A percentile compares a stretch with the other conserved stretches of the same genome.
Evolutionary conservation across 495 filamentous ascomycete species (phyloP).

Genomic region (Penicillium diatomitis): DNA sequence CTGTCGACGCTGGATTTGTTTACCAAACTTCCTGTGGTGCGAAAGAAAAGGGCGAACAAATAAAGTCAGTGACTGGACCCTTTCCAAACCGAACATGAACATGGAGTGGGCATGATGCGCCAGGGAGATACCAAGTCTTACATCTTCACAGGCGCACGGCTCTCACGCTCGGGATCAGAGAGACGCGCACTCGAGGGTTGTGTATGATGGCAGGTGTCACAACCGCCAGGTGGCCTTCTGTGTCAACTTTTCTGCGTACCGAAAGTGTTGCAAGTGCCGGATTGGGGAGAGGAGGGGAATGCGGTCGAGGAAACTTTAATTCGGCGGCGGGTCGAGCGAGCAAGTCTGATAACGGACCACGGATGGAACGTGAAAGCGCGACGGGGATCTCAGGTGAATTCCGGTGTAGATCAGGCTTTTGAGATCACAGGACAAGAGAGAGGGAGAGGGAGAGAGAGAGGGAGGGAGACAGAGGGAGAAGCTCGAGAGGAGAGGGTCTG

Average conservation of each 20-base stretch:
- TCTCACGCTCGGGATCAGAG: slow-evolving; percentile 3
- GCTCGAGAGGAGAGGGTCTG: not conserved
- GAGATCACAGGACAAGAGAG: not conserved
- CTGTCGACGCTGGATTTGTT: slow-evolving; percentile 96
- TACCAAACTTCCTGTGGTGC: slow-evolving; percentile 87
- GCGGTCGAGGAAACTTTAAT: too few species aligned
- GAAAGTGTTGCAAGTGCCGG: too few species aligned
- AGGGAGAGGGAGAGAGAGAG: slow-evolving; percentile 1
- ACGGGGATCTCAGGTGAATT: too few species aligned
- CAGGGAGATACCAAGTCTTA: slow-evolving; percentile 12
- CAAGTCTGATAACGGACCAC: too few species aligned
- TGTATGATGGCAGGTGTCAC: too few species aligned
- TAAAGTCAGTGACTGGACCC: too few species aligned
- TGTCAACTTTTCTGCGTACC: too few species aligned
- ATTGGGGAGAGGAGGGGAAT: too few species aligned
- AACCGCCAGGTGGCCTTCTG: too few species aligned
- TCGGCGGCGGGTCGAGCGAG: too few species aligned
- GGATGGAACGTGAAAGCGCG: too few species aligned
- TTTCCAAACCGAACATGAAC: not conserved
- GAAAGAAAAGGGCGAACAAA: too few species aligned
- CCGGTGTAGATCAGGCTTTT: not conserved
- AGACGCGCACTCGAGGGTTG: slow-evolving; percentile 6
- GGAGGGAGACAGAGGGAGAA: slow-evolving; percentile 1
- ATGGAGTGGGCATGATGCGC: not conserved
- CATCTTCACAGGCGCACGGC: slow-evolving; percentile 22